Evolutionary conservation across 352 stramenopile genomes (phyloP).

Genomic region (Phytophthora meadii): DNA sequence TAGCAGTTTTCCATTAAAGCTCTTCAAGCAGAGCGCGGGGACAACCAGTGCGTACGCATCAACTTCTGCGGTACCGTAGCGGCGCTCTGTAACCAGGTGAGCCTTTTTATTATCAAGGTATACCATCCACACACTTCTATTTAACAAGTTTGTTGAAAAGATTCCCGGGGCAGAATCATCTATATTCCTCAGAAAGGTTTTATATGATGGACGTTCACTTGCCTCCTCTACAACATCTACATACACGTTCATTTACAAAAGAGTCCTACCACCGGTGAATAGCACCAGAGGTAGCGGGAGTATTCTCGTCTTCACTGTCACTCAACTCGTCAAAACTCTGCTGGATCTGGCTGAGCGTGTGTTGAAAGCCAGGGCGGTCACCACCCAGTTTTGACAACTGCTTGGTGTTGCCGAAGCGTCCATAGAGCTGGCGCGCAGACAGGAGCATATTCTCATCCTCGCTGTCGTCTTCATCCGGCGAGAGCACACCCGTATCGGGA

Average conservation of each 20-base stretch:
- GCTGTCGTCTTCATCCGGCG: constrained; percentile 38
- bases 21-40: too few relatives aligned
- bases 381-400: constrained; percentile 51
- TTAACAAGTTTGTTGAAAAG: too few relatives aligned
- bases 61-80: too few relatives aligned
- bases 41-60: too few relatives aligned
- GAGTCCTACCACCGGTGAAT: constrained; percentile 20
- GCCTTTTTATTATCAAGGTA: too few relatives aligned
- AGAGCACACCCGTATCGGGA: constrained; percentile 15
- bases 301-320: constrained; percentile 43
- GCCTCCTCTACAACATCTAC: constrained; percentile 24
- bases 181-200: constrained; percentile 10
- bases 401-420: constrained; percentile 55
- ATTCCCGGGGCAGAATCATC: constrained; percentile 4
- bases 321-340: constrained; percentile 66
- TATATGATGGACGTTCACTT: constrained; percentile 14
- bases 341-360: constrained; percentile 68
- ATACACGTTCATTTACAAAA: constrained; percentile 36
- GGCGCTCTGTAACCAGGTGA: too few relatives aligned
- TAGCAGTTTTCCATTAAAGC: too few relatives aligned
- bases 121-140: too few relatives aligned
- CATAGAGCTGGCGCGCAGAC: constrained; percentile 52
- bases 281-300: constrained; percentile 2
- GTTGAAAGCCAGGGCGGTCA: constrained; percentile 52
- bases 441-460: constrained; percentile 50